Evolutionary conservation across 208 protist species (phyloP), one percentile per base, ranked within the genome.

Genomic region (Trypanosoma conorhini): DNA sequence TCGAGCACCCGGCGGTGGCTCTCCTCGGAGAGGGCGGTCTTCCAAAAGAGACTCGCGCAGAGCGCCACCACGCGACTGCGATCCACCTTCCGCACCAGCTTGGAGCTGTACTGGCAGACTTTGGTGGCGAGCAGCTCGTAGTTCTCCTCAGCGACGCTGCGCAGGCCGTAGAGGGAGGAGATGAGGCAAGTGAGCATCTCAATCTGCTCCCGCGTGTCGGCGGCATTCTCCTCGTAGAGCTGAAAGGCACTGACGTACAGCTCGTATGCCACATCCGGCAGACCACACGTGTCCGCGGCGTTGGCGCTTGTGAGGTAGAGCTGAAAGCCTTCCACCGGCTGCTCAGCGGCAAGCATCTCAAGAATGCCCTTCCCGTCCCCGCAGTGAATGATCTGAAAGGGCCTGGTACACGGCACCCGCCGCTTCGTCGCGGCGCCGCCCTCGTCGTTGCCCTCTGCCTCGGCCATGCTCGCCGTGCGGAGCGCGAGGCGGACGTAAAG

Each of bases 181-280:
- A 98, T 86, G 26, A 98, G 74, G 31, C 85, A 70, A 15, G 75
- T 62, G 5, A 99, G 61, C 50, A 91, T 88, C 13, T 76, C 70
- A 10, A 96, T 72, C 80, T 99, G 97, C 40, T 84, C 77, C 10
- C 79, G 77, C 1, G 83, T 91, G 35, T 98, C 90, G 9, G 81
- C 74, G 35, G 96, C 83, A 26, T 98, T 79, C 21, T 94, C 85
- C 76, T 99, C 98, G 87, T 98, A 99, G n/a, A 98, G 59, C 12
- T 87, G 67, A 58, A 99, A 93, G 9, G 95, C 96, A 70, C 94
- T 85, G n/a, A 80, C 72, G 56, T 92, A 84, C 17, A 98, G 88
- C 15, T 98, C 90, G 79, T 98, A 98, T 31, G 91, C 77, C 10
- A 87, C 72, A 46, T 89, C 87, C 15, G 90, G 69, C 13, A 97